Evolutionary conservation across 176 grass and related monocot genomes (phyloP), one percentile per base, ranked within the genome.

Genomic region (Rhynchospora tenuis): DNA sequence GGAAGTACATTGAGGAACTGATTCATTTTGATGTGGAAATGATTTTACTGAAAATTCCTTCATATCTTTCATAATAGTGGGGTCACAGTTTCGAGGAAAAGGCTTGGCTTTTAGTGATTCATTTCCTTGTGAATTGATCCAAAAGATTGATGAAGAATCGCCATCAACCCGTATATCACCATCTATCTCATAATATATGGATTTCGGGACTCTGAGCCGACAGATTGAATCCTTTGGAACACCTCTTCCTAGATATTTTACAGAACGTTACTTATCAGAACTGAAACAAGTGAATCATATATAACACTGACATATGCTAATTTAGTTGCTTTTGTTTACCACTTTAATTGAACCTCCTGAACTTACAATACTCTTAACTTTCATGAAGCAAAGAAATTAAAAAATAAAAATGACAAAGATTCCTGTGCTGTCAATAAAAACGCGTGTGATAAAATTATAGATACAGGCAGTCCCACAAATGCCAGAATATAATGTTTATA

Each of bases 181-280:
- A 45, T 81, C 42, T 22, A 81, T 64, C 60, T 81, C 59, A 26
- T 82, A 64, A 24, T 66, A 20, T 65, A 65, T 82, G 27, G 79
- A 80, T 60, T 80, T 80, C 0, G 78, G 78, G 55, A 80, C 78
- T 80, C 78, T 80, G 7, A 61, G 78, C 38, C 55, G 51, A n/a
- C 55, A 61, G 23, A 80, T 80, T 23, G 78, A 80, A 62, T 80
- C 78, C 16, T 12, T 20, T 9, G 78, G 55, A 43, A 62, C 27
- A 1, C 78, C 54, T 3, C 12, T 46, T 29, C 31, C 78, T 80
- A 23, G 0, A 80, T 29, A 60, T 80, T 42, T 51, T 28, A 22
- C n/a, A 24, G 22, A 73, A 50, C 45, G 24, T 26, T 73, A 73
- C 48, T 5, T 50, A 15, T 50, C 44, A 73, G 45, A 48, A 68